phyloP scores from a whole-genome alignment of 179 eudicot species.

The Patellifolia procumbens region DNA sequence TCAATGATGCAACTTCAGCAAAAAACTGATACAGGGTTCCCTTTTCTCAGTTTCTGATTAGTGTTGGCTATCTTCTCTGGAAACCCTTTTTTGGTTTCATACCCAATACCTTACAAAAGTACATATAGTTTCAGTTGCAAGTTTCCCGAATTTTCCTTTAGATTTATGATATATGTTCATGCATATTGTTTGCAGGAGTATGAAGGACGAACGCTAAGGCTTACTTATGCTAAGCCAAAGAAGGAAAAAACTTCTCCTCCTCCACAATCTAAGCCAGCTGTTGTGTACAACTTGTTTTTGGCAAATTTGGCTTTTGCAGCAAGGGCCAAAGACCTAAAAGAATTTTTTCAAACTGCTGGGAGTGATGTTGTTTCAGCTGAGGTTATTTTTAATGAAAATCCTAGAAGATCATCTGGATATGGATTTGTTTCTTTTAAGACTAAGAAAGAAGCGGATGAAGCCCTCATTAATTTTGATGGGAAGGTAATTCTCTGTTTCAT shows the following conservation, averaged over 20 bases:
- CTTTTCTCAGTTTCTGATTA: not conserved
- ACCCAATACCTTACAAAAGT: not conserved
- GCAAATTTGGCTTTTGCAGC: conserved; percentile 64
- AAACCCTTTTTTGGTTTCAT: not conserved
- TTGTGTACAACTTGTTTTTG: conserved; percentile 64
- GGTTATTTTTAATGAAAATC: conserved; percentile 55
- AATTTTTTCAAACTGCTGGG: conserved; percentile 54
- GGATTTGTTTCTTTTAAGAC: conserved; percentile 78
- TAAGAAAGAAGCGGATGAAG: conserved; percentile 71
- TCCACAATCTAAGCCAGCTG: conserved; percentile 39
- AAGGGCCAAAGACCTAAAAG: conserved; percentile 65
- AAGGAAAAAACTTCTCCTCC: conserved; percentile 40
- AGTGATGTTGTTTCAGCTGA: conserved; percentile 56
- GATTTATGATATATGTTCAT: conserved; percentile 3
- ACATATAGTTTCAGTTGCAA: not conserved
- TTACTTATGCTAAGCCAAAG: conserved; percentile 60
- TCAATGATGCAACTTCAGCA: not conserved
- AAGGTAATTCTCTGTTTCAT: conserved; percentile 49
- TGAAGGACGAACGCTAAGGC: conserved; percentile 66
- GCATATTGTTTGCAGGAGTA: conserved; percentile 46
- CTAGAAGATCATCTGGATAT: conserved; percentile 70
- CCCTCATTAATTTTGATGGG: conserved; percentile 53
- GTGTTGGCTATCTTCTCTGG: not conserved
- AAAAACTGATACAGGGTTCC: not conserved
- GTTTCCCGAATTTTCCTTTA: not conserved